These are phyloP conservation scores for Oryza nivara DNA, from an alignment of 176 grass and related monocot species.

Conservation along the genomic window DNA sequence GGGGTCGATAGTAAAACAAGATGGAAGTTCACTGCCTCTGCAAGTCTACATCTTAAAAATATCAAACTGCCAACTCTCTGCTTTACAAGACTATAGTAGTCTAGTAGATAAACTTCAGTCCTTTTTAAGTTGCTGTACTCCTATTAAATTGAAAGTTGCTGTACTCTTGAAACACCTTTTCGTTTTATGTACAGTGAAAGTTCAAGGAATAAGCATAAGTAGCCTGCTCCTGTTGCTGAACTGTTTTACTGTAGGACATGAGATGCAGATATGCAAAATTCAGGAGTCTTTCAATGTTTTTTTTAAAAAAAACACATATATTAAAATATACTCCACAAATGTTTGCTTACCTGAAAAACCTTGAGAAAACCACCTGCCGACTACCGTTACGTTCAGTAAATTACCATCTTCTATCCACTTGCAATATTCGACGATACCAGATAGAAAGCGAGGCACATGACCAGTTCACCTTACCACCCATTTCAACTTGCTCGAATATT, in stretches of 20 bases:
- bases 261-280: background rate
- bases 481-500: constrained; percentile 42
- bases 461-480: constrained; percentile 19
- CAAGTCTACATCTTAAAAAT: background rate
- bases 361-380: background rate
- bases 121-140: background rate
- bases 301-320: no score
- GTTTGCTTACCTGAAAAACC: background rate
- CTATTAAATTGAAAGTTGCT: background rate
- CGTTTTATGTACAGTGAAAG: background rate
- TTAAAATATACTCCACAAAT: no score
- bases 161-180: background rate
- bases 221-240: background rate
- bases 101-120: background rate
- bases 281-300: background rate
- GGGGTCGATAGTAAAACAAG: background rate
- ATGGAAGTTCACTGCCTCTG: background rate
- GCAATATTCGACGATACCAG: background rate
- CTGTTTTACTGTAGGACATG: background rate
- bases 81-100: background rate
- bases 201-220: background rate
- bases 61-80: background rate
- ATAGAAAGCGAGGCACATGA: constrained; percentile 28
- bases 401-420: constrained; percentile 3
- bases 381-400: background rate